Conservation (phyloP, 768 basidiomycete species). For the Trametes punicea region DNA sequence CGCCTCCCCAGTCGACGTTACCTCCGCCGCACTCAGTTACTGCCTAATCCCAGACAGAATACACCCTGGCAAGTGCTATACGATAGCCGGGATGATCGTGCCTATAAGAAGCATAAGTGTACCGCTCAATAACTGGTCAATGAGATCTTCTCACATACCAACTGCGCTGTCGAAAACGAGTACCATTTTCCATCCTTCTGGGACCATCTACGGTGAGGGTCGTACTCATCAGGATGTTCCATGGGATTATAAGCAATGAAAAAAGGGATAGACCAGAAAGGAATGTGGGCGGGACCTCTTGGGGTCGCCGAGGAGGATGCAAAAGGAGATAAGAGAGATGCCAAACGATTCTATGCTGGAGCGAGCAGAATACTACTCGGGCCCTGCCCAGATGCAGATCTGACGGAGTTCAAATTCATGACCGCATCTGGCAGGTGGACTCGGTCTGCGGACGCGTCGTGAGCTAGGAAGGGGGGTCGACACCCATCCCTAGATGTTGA, state of each 20-base stretch:
- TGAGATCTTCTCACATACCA: background rate
- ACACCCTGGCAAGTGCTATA: conserved; percentile 39
- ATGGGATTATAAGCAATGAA: background rate
- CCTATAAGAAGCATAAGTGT: conserved; percentile 5
- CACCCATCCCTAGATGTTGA: conserved; percentile 2
- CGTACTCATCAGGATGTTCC: background rate
- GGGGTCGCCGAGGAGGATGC: background rate
- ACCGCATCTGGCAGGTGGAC: background rate
- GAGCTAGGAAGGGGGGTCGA: conserved; percentile 5
- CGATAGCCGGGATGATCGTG: conserved; percentile 32
- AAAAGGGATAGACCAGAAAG: background rate
- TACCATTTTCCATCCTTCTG: background rate
- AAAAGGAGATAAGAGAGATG: background rate
- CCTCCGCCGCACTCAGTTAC: conserved; percentile 31
- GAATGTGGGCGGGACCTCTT: background rate
- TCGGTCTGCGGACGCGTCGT: background rate
- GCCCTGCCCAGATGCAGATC: background rate
- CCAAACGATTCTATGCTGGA: too few species aligned
- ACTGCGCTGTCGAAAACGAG: background rate
- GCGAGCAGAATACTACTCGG: background rate
- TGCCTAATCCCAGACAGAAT: conserved; percentile 31
- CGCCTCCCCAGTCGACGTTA: conserved; percentile 26
- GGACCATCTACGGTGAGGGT: background rate
- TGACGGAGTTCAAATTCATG: background rate
- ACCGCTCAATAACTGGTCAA: background rate